Base-by-base conservation (phyloP, 768 basidiomycete species). In the Lentinula edodes region DNA sequence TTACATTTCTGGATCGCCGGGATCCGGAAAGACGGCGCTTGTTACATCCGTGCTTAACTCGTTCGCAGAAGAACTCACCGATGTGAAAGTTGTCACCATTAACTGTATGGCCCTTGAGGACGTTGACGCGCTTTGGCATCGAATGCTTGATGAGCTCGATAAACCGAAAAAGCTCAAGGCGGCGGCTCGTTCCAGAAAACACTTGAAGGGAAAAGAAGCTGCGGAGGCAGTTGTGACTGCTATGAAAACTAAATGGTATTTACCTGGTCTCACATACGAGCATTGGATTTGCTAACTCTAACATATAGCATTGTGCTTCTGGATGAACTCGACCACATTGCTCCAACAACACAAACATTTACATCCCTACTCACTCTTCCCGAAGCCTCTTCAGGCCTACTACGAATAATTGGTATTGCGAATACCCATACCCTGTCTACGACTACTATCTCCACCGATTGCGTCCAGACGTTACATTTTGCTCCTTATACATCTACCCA, bases 1-100 rank as follows among this genome's bases (percentile, higher is more conserved):
- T 61, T 98, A 95, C 72, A 87, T 98, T 57, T 95, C 95, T 8
- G 96, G 96, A 8, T 85, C 93, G 1, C 94, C 95, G 3, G 96
- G 95, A 1, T 93, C 93, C 2, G 93, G 93, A 18, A 95, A 96
- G 76, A 95, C 92, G 1, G 93, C 92, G 0, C 76, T 96, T 3
- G 83, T 94, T 32, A 87, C 88, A 66, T 77, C 86, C 5, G 75
- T 92, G 34, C 71, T 95, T 20, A 72, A 71, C 18, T 72, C 75
- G 7, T 64, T 81, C 32, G 72, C 76, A 28, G 66, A 75, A 7
- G 75, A 77, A 35, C 65, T 66, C 46, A 59, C 67, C 5, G 70
- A 78, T n/a, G 70, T 83, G 48, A 80, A 77, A 64, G 74, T 87
- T 12, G 70, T 87, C 46, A 76, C 80, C 57, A 73, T 93, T 65